Evolutionary conservation across 176 grass and related monocot species (phyloP).

Genomic region (Neostapfia colusana): DNA sequence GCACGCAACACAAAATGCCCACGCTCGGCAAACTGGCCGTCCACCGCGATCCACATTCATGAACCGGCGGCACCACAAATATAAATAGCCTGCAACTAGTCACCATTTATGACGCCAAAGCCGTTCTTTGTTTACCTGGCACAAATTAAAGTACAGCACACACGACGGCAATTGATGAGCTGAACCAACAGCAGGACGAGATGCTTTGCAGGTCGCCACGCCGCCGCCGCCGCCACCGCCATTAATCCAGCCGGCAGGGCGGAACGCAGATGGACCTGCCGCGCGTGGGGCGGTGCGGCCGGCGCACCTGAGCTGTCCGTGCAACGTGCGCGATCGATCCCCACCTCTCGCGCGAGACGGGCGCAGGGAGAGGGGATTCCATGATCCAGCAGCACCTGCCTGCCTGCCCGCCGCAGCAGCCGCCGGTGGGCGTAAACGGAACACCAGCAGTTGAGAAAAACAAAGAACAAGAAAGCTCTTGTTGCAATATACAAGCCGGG

Average conservation of each 20-base stretch:
- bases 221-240: neutral
- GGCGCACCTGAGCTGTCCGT: slow-evolving; percentile 2
- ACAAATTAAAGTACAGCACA: too few relatives aligned
- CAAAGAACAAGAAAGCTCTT: neutral
- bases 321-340: slow-evolving; percentile 16
- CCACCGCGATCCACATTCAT: neutral
- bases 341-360: neutral
- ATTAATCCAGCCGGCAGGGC: neutral
- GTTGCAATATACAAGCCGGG: slow-evolving; percentile 18
- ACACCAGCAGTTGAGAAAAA: neutral
- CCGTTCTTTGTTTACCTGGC: neutral
- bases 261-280: too few relatives aligned
- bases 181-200: neutral
- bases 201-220: neutral
- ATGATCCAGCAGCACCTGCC: too few relatives aligned
- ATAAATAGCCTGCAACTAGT: neutral
- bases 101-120: neutral
- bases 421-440: neutral
- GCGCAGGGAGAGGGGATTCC: too few relatives aligned
- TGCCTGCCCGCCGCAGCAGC: neutral
- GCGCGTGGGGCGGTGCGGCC: slow-evolving; percentile 8
- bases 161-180: neutral
- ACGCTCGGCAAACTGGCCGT: neutral
- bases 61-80: neutral
- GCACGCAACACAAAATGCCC: neutral